Percentiles rank a stretch among this genome's conserved stretches.
phyloP scores from a whole-genome alignment of 2,329 filamentous ascomycete species.

The Sporothrix sp. region DNA sequence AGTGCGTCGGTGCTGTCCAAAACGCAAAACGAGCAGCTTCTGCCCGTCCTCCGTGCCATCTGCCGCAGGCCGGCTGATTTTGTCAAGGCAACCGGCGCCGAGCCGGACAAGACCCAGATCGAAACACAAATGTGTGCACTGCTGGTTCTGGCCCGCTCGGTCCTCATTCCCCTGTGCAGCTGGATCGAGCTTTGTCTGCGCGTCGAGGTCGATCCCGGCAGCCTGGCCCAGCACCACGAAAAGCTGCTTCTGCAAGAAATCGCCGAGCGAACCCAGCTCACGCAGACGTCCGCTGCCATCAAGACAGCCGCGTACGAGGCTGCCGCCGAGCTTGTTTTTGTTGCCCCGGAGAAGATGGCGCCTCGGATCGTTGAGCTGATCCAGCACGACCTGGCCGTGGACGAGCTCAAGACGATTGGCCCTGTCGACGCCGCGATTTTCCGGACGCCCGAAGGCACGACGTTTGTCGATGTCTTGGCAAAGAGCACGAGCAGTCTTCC shows the following conservation, averaged over 20 bases:
- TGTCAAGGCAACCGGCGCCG: conserved; percentile 29
- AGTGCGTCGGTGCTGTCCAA: conserved; percentile 58
- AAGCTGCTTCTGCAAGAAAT: conserved; percentile 61
- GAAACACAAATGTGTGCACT: conserved; percentile 66
- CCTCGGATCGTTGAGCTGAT: conserved; percentile 67
- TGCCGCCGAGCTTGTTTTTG: conserved; percentile 84
- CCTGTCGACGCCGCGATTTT: conserved; percentile 89
- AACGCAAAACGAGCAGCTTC: conserved; percentile 53
- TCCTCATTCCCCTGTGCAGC: conserved; percentile 64
- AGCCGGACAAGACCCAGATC: conserved; percentile 39
- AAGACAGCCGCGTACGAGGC: conserved; percentile 70
- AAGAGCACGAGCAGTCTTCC: conserved; percentile 64
- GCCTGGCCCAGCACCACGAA: conserved; percentile 56
- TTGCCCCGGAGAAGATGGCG: conserved; percentile 75
- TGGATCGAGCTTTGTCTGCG: conserved; percentile 88
- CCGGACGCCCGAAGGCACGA: conserved; percentile 76
- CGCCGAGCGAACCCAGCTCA: conserved; percentile 35
- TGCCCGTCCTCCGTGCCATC: conserved; percentile 51
- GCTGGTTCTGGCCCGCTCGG: conserved; percentile 66
- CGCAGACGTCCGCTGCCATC: conserved; percentile 40
- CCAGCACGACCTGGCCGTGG: conserved; percentile 58
- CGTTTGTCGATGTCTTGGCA: conserved; percentile 82
- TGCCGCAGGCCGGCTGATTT: conserved; percentile 48
- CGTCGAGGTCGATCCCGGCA: conserved; percentile 72
- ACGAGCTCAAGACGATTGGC: conserved; percentile 62